These are phyloP conservation scores for Plasmodium knowlesi DNA, from an alignment of 169 alveolate species.

Conservation along the genomic window DNA sequence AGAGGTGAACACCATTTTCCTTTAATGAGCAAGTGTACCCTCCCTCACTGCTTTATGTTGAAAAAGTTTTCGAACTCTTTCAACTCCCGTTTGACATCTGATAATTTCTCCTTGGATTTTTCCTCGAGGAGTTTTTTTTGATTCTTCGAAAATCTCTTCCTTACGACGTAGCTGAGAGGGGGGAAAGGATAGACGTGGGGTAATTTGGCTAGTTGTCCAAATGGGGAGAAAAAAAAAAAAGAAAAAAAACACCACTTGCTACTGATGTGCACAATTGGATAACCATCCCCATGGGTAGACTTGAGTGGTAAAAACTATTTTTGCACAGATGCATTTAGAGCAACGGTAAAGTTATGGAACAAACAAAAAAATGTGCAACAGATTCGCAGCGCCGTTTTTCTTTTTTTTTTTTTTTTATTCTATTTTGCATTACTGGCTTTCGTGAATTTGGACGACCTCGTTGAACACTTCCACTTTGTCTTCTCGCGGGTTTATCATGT, in stretches of 20 bases:
- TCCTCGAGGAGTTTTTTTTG: constrained; percentile 50
- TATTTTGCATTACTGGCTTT: constrained; percentile 51
- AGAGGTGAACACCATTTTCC: not conserved
- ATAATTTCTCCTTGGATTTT: constrained; percentile 26
- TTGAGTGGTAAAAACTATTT: not conserved
- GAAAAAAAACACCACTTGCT: not conserved
- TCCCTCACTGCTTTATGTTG: constrained; percentile 2
- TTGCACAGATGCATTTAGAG: not conserved
- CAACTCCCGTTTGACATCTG: constrained; percentile 24
- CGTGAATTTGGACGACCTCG: constrained; percentile 43
- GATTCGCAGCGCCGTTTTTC: not conserved
- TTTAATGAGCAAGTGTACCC: not conserved
- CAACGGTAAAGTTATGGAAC: not conserved
- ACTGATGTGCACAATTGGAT: not conserved
- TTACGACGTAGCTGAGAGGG: constrained; percentile 28
- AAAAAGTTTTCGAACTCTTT: constrained; percentile 51
- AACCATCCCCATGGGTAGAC: not conserved
- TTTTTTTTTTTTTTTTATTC: not conserved
- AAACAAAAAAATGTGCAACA: not conserved
- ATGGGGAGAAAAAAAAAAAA: not conserved
- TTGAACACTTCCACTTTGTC: constrained; percentile 71
- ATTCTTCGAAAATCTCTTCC: constrained; percentile 62
- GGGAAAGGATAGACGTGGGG: not conserved
- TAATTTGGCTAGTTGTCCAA: not conserved
- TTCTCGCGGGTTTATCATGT: constrained; percentile 37